Evolutionary conservation across 1,284 basidiomycete species (phyloP).

Genomic region (Lignosus rhinocerotis): DNA sequence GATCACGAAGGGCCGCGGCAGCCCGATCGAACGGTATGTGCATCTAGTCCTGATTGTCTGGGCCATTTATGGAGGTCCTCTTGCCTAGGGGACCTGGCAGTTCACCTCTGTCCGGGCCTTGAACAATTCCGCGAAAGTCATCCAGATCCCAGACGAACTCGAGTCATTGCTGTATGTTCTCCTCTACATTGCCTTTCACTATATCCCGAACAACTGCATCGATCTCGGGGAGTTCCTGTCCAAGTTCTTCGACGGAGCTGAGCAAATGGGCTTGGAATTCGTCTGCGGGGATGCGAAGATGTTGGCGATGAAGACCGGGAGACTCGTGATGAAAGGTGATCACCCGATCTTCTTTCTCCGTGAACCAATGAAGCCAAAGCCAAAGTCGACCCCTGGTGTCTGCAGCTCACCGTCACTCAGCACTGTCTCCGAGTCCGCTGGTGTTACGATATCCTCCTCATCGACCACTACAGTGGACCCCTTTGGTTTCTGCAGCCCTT

Average conservation of each 20-base stretch:
- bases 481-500: too few relatives aligned
- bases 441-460: too few relatives aligned
- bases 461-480: too few relatives aligned
- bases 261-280: not conserved
- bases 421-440: not conserved
- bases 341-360: not conserved
- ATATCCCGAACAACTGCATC: not conserved
- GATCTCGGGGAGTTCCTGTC: not conserved
- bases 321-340: not conserved
- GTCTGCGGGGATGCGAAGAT: not conserved
- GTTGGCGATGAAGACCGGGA: not conserved
- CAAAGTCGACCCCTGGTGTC: not conserved
- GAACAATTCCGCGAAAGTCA: not conserved
- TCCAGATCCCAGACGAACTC: constrained; percentile 1
- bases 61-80: too few relatives aligned
- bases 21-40: constrained; percentile 1
- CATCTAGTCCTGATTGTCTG: not conserved
- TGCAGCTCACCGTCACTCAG: not conserved
- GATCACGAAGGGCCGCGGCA: not conserved
- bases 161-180: constrained; percentile 10
- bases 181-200: not conserved
- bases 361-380: not conserved
- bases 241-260: not conserved
- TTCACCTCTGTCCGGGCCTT: not conserved
- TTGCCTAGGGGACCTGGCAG: constrained; percentile 2